Evolutionary conservation across 78 protist species (phyloP), one percentile per base, ranked within the genome.

Genomic region (Dictyostelium firmibasis): DNA sequence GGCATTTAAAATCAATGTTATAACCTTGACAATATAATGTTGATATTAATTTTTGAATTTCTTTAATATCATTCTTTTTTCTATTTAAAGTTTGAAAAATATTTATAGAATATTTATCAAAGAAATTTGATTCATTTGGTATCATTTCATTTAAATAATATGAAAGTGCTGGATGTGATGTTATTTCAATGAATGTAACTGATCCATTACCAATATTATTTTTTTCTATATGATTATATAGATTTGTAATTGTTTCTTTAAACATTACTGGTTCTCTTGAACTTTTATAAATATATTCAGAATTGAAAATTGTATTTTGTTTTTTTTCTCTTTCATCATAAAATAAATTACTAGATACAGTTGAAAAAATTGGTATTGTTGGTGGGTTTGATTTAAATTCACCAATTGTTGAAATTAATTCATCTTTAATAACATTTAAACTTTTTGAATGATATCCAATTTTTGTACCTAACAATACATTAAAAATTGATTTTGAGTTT

Each of bases 101-200:
- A 29, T 10, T 11, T 7, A 67, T 67, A 7, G 76, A 67, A 27
- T 29, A 16, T 11, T 27, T 67, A 67, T 27, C 31, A 67, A 67
- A 67, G 36, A 8, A 67, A 81, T 29, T 50, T 43, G 84, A 57
- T 35, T 81, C 3, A 33, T 2, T 10, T 36, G 33, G 29, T 20
- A 25, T 14, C n/a, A 14, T 7, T 69, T 41, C 38, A n/a, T 74
- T 81, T 25, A 85, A 27, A 14, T 41, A 82, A 23, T 3, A 14
- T 29, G 91, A 83, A 4, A 91, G 33, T 16, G 75, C 78, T 38
- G 95, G 86, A 64, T 91, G 95, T 35, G 95, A 87, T 62, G 95
- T 13, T 2, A 91, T 91, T 27, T 91, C 95, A 18, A 91, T 23
- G 29, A 82, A 91, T 8, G 70, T 60, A 53, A 75, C 31, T 33